These are phyloP conservation scores for Candida berthetii DNA, from an alignment of 805 yeast species.

Conservation along the genomic window DNA sequence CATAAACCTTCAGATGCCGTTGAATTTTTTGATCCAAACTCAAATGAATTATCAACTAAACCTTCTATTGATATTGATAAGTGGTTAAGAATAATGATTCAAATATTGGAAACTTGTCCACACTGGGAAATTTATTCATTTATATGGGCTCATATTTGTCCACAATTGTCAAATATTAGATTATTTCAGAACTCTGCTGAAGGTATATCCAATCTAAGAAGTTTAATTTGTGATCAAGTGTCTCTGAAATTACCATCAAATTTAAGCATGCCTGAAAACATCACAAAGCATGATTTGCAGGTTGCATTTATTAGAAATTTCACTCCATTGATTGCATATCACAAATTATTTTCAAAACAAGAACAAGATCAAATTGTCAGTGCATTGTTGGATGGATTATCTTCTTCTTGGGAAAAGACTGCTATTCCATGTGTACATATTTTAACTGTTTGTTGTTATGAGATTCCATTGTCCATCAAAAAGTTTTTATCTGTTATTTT, in stretches of 20 bases:
- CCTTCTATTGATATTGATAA: conserved; percentile 34
- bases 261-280: conserved; percentile 32
- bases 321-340: conserved; percentile 59
- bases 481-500: conserved; percentile 63
- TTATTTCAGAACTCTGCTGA: conserved; percentile 40
- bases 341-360: conserved; percentile 40
- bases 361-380: conserved; percentile 62
- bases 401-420: conserved; percentile 71
- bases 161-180: conserved; percentile 55
- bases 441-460: conserved; percentile 73
- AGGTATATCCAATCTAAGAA: conserved; percentile 34
- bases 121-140: conserved; percentile 72
- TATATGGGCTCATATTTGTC: conserved; percentile 60
- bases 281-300: conserved; percentile 56
- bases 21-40: conserved; percentile 15
- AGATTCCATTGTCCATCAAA: conserved; percentile 67
- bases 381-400: conserved; percentile 53
- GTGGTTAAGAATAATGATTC: conserved; percentile 47
- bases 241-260: conserved; percentile 39
- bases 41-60: conserved; percentile 10
- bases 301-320: conserved; percentile 58
- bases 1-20: conserved; percentile 29
- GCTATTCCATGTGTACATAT: conserved; percentile 76
- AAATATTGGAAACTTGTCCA: conserved; percentile 43
- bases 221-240: conserved; percentile 54